A percentile compares a stretch with the other conserved stretches of the same genome.
Conservation (phyloP, 1,284 basidiomycete species). For the Thelephora terrestris region DNA sequence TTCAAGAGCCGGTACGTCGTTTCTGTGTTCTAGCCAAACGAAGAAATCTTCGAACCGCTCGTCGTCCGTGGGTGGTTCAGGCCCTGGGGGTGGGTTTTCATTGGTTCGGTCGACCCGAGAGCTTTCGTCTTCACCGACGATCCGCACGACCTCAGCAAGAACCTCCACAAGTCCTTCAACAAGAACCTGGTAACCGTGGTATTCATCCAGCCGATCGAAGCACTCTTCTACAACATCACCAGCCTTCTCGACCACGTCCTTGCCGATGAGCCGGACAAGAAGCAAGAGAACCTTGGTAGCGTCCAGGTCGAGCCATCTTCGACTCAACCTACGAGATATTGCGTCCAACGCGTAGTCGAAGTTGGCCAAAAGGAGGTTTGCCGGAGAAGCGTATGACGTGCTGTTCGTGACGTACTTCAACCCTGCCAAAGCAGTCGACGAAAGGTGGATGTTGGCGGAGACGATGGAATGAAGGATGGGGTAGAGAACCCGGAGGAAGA, state of each 20-base stretch:
- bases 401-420: conserved; percentile 59
- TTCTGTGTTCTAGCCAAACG: conserved; percentile 52
- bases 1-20: conserved; percentile 18
- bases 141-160: conserved; percentile 65
- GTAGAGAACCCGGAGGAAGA: conserved; percentile 77
- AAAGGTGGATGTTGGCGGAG: conserved; percentile 56
- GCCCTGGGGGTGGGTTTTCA: conserved; percentile 2
- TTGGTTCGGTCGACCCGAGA: conserved; percentile 6
- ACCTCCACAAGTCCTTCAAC: conserved; percentile 85
- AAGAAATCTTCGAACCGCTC: conserved; percentile 39
- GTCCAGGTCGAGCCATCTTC: conserved; percentile 68
- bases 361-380: conserved; percentile 81
- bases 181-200: conserved; percentile 79
- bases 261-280: conserved; percentile 77
- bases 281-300: conserved; percentile 74
- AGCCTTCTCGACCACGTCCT: conserved; percentile 75
- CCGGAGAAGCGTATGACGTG: conserved; percentile 74
- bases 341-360: conserved; percentile 91
- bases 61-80: conserved; percentile 10
- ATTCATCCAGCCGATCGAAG: conserved; percentile 89
- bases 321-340: conserved; percentile 70
- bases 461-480: conserved; percentile 76
- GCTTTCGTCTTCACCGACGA: conserved; percentile 49
- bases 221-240: conserved; percentile 92
- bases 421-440: conserved; percentile 60